phyloP scores from a whole-genome alignment of 2,329 filamentous ascomycete genomes.

The Alternaria sp. region DNA sequence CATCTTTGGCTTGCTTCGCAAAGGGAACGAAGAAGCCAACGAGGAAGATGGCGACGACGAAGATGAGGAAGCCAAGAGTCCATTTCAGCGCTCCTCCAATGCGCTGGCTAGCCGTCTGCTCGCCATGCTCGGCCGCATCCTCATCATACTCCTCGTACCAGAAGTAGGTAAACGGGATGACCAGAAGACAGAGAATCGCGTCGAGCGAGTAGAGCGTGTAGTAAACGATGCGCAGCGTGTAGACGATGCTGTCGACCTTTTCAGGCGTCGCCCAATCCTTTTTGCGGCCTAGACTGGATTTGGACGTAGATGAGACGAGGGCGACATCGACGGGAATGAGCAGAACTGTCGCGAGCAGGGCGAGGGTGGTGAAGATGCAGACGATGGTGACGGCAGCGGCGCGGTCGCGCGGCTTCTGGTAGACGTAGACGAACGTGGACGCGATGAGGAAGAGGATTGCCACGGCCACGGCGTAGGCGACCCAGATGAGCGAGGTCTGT shows the following conservation, averaged over 20 bases:
- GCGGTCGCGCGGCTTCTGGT: constrained; percentile 88
- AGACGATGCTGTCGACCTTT: constrained; percentile 77
- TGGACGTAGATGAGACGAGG: constrained; percentile 87
- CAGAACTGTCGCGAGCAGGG: constrained; percentile 88
- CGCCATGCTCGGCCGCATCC: constrained; percentile 80
- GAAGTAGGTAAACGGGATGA: constrained; percentile 97
- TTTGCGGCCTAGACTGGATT: constrained; percentile 77
- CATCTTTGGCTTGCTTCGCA: constrained; percentile 68
- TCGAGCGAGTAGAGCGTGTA: constrained; percentile 93
- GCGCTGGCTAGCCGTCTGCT: constrained; percentile 73
- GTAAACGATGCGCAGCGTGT: constrained; percentile 86
- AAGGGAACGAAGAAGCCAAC: constrained; percentile 94
- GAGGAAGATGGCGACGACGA: constrained; percentile 84
- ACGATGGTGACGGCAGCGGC: constrained; percentile 82
- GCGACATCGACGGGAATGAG: constrained; percentile 95
- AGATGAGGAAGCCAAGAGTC: constrained; percentile 81
- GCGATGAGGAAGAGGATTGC: constrained; percentile 78
- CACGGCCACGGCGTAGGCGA: constrained; percentile 86
- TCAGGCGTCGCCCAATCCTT: constrained; percentile 94
- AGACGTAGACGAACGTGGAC: constrained; percentile 86
- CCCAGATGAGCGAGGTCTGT: constrained; percentile 92
- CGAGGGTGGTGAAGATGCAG: constrained; percentile 85
- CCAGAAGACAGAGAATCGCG: constrained; percentile 83
- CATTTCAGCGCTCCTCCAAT: constrained; percentile 90
- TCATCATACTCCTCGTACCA: constrained; percentile 98